phyloP scores from a whole-genome alignment of 2,329 filamentous ascomycete species.

The Diaporthe citriasiana region DNA sequence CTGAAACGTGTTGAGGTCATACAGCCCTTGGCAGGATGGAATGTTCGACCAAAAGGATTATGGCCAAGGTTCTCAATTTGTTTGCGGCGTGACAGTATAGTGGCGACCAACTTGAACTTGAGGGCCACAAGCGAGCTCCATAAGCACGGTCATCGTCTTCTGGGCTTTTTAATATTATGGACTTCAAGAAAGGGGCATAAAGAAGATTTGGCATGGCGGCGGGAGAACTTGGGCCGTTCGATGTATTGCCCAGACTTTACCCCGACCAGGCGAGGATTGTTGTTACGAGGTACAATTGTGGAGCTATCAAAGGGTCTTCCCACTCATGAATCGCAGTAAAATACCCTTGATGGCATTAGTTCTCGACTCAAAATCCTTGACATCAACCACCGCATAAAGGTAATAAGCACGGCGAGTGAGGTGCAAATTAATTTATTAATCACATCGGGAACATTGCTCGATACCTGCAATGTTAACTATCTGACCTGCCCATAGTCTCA shows the following conservation, averaged over 20 bases:
- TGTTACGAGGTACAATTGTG: neutral
- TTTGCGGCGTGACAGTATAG: neutral
- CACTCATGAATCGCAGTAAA: neutral
- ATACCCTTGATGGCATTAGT: neutral
- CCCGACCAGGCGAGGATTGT: neutral
- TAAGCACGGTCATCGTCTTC: neutral
- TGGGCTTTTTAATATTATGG: neutral
- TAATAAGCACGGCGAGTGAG: neutral
- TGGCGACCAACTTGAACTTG: neutral
- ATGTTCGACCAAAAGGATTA: neutral
- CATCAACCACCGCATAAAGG: neutral
- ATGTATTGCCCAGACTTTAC: neutral
- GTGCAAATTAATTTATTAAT: neutral
- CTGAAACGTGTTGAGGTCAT: slow-evolving; percentile 20
- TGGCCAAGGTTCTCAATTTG: slow-evolving; percentile 13
- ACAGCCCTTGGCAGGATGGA: neutral
- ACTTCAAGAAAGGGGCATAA: neutral
- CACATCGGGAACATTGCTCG: neutral
- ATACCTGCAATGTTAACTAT: too few relatives aligned
- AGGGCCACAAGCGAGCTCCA: neutral
- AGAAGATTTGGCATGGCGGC: neutral
- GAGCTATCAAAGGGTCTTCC: neutral
- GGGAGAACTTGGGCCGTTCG: neutral
- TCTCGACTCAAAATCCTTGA: neutral
- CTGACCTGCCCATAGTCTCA: neutral